A percentile compares a stretch with the other conserved stretches of the same genome.
Conservation (phyloP, 192 early-diverging fungal genomes). For the Gaertneriomyces semiglobifer region DNA sequence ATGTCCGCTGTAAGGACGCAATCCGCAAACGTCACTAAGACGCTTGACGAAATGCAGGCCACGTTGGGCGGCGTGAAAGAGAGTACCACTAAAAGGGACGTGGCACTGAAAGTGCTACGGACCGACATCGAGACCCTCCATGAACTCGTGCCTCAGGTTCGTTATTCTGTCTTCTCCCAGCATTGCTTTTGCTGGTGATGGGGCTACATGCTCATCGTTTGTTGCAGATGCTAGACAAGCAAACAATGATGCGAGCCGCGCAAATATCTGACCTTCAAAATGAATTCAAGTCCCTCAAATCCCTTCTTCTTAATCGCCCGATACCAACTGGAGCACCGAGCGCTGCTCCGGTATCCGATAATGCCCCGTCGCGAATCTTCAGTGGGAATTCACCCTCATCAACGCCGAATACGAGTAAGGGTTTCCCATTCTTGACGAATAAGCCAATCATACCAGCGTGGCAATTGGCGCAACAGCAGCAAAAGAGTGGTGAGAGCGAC, state of each 20-base stretch:
- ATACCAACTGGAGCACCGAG: constrained; percentile 3
- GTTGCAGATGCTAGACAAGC: constrained; percentile 66
- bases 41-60: constrained; percentile 31
- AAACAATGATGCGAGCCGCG: constrained; percentile 64
- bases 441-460: constrained; percentile 48
- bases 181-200: not conserved
- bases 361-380: not conserved
- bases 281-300: constrained; percentile 92
- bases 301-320: constrained; percentile 76
- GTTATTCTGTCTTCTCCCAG: not conserved
- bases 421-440: not conserved
- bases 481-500: too few species aligned
- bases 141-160: constrained; percentile 70
- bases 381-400: not conserved
- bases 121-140: constrained; percentile 69
- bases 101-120: constrained; percentile 71
- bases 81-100: constrained; percentile 61
- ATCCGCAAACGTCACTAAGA: constrained; percentile 58
- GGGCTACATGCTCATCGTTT: not conserved
- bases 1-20: constrained; percentile 66
- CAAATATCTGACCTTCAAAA: constrained; percentile 78
- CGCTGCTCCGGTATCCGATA: not conserved
- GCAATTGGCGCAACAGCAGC: constrained; percentile 29
- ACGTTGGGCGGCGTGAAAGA: constrained; percentile 41
- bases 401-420: not conserved